Base-by-base conservation (phyloP, 164 flowering plant species). In the Nymphaea thermarum region DNA sequence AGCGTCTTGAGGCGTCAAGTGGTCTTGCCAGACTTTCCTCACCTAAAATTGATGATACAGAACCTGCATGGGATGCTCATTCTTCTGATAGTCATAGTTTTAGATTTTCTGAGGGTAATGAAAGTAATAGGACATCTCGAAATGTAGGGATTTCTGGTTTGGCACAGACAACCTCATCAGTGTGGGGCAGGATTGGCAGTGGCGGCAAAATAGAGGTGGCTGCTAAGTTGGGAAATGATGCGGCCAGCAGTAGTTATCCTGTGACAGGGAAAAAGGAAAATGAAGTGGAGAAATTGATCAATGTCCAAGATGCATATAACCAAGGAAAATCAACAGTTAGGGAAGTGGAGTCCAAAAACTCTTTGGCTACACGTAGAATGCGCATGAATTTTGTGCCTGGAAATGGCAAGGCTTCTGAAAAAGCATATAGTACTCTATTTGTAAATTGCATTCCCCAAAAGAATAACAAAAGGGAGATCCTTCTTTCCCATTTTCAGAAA, bases 401-500 rank as follows among this genome's bases (percentile, higher is more conserved):
- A 71, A 63, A 41, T 17, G 77, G 83, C 51, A 84, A 82, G 71
- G 73, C 84, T 66, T 71, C 82, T 66, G 89, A 83, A 69, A 91
- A 89, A 80, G 93, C 97, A 66, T 72, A 67, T 44, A 83, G 95
- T 15, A 91, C 96, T 64, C 75, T 94, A 62, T 94, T 89, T 85
- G 98, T 94, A 59, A 87, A 75, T 75, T 82, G 87, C 57, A 79
- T 94, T 80, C 99, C 99, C 42, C 79, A 68, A 60, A 77, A 87
- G 71, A 82, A 78, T 74, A 91, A 91, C 82, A 91, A 67, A 74
- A 86, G 71, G 75, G 96, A 88, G 71, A 67, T 83, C 64, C 93
- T 94, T 69, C 83, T 84, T 71, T 85, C 86, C 11, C 99, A 94
- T 87, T 94, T 94, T 82, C 79, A 70, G 55, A 94, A 88, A 75